These are phyloP conservation scores for Jatropha podagrica DNA, from an alignment of 441 rosid genomes.

Conservation along the genomic window DNA sequence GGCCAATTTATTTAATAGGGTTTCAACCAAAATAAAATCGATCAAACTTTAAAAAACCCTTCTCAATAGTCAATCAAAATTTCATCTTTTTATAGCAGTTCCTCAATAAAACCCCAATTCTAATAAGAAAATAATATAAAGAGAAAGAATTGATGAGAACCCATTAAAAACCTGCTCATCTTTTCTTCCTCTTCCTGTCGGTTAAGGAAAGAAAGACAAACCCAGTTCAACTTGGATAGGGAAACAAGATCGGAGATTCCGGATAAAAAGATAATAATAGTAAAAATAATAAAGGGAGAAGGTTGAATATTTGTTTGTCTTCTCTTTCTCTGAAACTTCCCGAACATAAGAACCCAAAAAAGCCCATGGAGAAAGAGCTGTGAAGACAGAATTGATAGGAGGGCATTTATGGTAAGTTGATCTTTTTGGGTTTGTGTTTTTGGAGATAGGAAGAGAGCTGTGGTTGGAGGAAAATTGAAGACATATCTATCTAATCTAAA, in stretches of 20 bases:
- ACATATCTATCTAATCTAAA: slow-evolving; percentile 17
- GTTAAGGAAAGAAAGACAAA: slow-evolving; percentile 3
- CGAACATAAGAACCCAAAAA: slow-evolving; percentile 29
- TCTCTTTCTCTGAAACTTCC: slow-evolving; percentile 23
- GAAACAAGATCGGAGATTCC: not conserved
- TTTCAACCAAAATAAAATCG: not conserved
- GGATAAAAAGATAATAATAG: not conserved
- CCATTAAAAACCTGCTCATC: slow-evolving; percentile 9
- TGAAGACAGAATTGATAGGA: slow-evolving; percentile 23
- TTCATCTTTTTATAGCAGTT: not conserved
- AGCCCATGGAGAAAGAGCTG: slow-evolving; percentile 31
- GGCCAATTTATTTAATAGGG: not conserved
- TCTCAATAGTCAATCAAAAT: not conserved
- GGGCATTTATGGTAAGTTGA: slow-evolving; percentile 37
- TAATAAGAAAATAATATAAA: slow-evolving; percentile 7
- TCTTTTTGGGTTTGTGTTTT: slow-evolving; percentile 7
- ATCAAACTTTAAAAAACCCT: not conserved
- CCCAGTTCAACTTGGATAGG: slow-evolving; percentile 11
- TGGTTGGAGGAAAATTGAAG: slow-evolving; percentile 38
- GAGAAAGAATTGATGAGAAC: slow-evolving; percentile 3
- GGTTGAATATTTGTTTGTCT: not conserved
- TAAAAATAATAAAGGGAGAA: not conserved
- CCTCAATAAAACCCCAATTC: slow-evolving; percentile 1
- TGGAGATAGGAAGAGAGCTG: slow-evolving; percentile 26
- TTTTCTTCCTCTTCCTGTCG: not conserved